Evolutionary conservation across 495 filamentous ascomycete genomes (phyloP), one percentile per base, ranked within the genome.

Genomic region (Bombardia bombarda): DNA sequence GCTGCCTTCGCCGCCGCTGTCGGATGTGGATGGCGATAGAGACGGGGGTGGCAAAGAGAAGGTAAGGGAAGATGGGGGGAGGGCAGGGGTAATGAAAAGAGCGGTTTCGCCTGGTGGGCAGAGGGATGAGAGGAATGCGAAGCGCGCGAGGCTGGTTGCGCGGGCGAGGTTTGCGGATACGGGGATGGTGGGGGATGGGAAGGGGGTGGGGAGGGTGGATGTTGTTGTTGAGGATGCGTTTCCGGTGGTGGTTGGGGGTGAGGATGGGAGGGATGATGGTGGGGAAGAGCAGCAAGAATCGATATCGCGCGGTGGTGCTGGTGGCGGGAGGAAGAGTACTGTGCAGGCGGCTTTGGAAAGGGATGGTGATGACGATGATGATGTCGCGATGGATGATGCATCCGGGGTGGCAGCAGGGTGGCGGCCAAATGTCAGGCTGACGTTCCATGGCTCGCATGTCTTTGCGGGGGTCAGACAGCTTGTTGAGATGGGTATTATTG

Each of bases 381-480:
- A 56, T 4, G 58, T 58, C 2, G 53, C 51, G 7, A 64, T 12
- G 22, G 57, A 58, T 1, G 57, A 54, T 49, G 10, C 55, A 60
- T n/a, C n/a, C n/a, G n/a, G n/a, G n/a, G n/a, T n/a, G n/a, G n/a
- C n/a, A n/a, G n/a, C n/a, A n/a, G n/a, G n/a, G n/a, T 86, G 77
- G 69, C 55, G 61, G 19, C 82, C 82, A 9, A 62, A 69, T 34
- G 57, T 92, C 0, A 74, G 77, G 9, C 50, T 93, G 0, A 75
- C 74, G 0, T 84, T 95, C 43, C 69, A 80, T 20, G 88, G 88
- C 0, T 52, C 69, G 0, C 86, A 95, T 56, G 77, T 95, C n/a
- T 90, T 93, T 57, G 77, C 79, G 2, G 88, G 88, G 0, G 68
- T 93, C 21, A 70, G 86, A 36, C 74, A 80, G 53, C 69, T 93